Conservation (phyloP, 352 stramenopile genomes). For the Phytopythium litorale region DNA sequence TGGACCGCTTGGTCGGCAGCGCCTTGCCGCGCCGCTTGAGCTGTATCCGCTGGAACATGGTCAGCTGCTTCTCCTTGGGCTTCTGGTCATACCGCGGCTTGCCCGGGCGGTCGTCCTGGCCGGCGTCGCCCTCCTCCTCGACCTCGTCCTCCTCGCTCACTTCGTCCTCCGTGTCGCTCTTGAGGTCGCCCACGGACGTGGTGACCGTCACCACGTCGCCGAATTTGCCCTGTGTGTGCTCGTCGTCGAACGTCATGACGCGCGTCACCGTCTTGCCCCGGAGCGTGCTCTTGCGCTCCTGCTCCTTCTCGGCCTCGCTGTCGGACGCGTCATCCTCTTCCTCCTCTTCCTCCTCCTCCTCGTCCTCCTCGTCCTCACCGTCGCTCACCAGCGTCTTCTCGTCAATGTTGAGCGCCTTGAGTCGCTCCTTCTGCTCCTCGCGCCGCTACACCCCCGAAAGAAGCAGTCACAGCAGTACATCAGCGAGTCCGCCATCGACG, state of each 20-base stretch:
- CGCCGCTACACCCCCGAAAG: constrained; percentile 28
- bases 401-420: constrained; percentile 56
- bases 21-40: constrained; percentile 78
- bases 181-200: constrained; percentile 71
- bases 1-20: constrained; percentile 77
- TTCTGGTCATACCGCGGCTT: constrained; percentile 25
- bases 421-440: constrained; percentile 74
- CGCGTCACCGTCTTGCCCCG: constrained; percentile 41
- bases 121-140: constrained; percentile 20
- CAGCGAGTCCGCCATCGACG: background rate
- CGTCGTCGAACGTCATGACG: constrained; percentile 76
- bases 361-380: constrained; percentile 21
- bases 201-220: constrained; percentile 85
- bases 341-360: constrained; percentile 20
- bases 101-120: constrained; percentile 14
- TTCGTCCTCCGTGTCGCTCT: constrained; percentile 74
- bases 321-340: constrained; percentile 19
- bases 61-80: constrained; percentile 63
- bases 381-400: constrained; percentile 28
- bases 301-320: constrained; percentile 23
- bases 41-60: constrained; percentile 88
- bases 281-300: constrained; percentile 24
- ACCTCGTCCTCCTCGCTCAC: constrained; percentile 64
- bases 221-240: constrained; percentile 83
- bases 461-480: background rate